phyloP scores from a whole-genome alignment of 768 basidiomycete species.

The Tulasnella sp. region DNA sequence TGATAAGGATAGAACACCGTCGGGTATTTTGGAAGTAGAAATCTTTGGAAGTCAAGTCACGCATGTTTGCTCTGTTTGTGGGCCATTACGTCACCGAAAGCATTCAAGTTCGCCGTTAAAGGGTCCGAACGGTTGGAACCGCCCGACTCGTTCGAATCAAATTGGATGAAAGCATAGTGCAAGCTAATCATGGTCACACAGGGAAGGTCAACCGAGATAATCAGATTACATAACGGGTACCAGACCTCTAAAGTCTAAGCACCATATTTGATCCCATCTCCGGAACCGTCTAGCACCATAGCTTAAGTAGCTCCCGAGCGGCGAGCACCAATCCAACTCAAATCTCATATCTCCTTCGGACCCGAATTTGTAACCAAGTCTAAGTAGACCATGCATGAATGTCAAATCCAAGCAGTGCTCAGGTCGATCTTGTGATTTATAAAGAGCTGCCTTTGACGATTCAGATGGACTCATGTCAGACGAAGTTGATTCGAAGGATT shows the following conservation, averaged over 20 bases:
- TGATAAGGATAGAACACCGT: no score
- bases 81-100: no score
- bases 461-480: conserved; percentile 30
- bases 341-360: conserved; percentile 54
- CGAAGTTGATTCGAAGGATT: not conserved
- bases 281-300: conserved; percentile 16
- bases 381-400: conserved; percentile 81
- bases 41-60: no score
- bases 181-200: no score
- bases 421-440: conserved; percentile 66
- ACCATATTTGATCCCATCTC: conserved; percentile 11
- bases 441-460: conserved; percentile 35
- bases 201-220: no score
- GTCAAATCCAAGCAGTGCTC: conserved; percentile 95
- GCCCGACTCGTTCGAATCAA: no score
- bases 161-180: no score
- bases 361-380: conserved; percentile 81
- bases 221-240: no score
- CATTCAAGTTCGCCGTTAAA: no score
- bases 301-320: conserved; percentile 26
- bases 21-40: no score
- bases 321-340: conserved; percentile 35
- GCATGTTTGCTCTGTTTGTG: no score
- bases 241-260: conserved; percentile 20
- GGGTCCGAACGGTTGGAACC: no score